phyloP scores from a whole-genome alignment of 1,284 basidiomycete genomes.

The Leccinum pachyderme region DNA sequence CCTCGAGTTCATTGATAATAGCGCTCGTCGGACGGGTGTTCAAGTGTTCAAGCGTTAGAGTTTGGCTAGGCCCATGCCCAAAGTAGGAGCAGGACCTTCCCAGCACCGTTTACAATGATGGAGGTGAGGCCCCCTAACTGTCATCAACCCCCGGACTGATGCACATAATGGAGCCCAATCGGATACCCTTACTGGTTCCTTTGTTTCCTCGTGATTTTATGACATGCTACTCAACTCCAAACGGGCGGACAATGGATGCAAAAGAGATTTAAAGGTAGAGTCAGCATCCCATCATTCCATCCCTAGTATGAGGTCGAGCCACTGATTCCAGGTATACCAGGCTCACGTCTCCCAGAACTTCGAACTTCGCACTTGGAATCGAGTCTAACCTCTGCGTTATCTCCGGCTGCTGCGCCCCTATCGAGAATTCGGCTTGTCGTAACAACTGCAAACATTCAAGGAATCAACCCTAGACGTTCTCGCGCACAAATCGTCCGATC shows the following conservation, averaged over 20 bases:
- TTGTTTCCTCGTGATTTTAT: not conserved
- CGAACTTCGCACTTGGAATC: not conserved
- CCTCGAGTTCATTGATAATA: not conserved
- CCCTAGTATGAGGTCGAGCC: not conserved
- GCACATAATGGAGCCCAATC: not conserved
- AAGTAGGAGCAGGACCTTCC: not conserved
- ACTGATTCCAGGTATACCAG: not conserved
- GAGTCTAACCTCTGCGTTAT: not conserved
- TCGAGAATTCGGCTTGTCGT: not conserved
- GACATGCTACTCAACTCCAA: not conserved
- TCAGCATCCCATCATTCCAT: not conserved
- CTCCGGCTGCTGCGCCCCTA: not conserved
- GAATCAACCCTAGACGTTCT: conserved; percentile 28
- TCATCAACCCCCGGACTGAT: not conserved
- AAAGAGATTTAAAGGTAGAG: not conserved
- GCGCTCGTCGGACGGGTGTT: not conserved
- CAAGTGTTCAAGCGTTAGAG: not conserved
- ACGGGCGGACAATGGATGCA: not conserved
- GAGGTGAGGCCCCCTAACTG: not conserved
- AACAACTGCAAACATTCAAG: not conserved
- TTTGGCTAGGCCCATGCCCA: not conserved
- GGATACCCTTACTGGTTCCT: not conserved
- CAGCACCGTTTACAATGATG: not conserved
- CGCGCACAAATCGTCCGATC: not conserved
- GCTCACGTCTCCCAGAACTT: not conserved